These are phyloP conservation scores for Taphrina flavorubra DNA, from an alignment of 1,139 yeast genomes.

Conservation along the genomic window DNA sequence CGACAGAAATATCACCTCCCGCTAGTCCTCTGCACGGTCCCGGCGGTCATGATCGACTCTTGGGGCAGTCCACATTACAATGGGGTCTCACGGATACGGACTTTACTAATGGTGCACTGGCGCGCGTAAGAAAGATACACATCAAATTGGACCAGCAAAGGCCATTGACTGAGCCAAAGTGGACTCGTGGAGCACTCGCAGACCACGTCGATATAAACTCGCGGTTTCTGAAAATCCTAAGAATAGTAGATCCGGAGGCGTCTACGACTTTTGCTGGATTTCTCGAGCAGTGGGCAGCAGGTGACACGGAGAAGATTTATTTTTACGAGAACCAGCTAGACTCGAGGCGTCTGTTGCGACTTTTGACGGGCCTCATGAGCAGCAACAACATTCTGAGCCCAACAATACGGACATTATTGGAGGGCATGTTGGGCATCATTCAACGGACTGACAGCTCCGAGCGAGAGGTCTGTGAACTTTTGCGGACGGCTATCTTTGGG, in stretches of 20 bases:
- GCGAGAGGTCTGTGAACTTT: constrained; percentile 5
- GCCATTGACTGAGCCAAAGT: constrained; percentile 48
- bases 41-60: constrained; percentile 27
- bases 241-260: constrained; percentile 32
- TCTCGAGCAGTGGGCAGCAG: constrained; percentile 36
- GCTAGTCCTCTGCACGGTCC: background rate
- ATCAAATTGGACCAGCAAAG: constrained; percentile 46
- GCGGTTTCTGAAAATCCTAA: constrained; percentile 45
- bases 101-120: constrained; percentile 46
- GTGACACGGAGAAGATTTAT: constrained; percentile 1
- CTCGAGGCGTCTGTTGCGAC: constrained; percentile 2
- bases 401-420: background rate
- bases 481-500: constrained; percentile 21
- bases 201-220: constrained; percentile 48
- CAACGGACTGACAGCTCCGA: background rate
- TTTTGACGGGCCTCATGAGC: constrained; percentile 27
- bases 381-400: constrained; percentile 15
- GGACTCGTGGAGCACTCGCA: constrained; percentile 48
- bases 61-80: background rate
- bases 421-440: constrained; percentile 6
- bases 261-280: constrained; percentile 19
- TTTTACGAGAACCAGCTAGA: constrained; percentile 4
- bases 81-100: constrained; percentile 45
- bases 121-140: constrained; percentile 44
- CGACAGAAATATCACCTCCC: background rate